Evolutionary conservation across 345 rosid species (phyloP).

Genomic region (Eucalyptus grandis): DNA sequence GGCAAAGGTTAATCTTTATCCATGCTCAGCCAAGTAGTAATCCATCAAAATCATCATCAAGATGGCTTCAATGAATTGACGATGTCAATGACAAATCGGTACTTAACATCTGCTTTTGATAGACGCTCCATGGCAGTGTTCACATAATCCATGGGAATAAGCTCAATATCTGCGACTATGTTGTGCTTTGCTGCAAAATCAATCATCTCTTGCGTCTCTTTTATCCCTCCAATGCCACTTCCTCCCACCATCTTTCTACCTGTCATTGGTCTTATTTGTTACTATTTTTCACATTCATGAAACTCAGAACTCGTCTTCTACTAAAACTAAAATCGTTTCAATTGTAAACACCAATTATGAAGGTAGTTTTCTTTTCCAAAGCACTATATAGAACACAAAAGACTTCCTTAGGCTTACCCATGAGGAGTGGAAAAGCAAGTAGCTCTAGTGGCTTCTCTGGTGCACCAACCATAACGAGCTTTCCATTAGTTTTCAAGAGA

Average conservation of each 20-base stretch:
- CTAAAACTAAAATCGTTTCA: background rate
- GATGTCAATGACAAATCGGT: conserved; percentile 6
- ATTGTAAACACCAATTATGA: background rate
- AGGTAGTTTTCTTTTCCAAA: background rate
- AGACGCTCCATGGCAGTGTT: conserved; percentile 8
- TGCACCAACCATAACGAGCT: too few species aligned
- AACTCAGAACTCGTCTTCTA: background rate
- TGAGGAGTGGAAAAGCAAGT: conserved; percentile 5
- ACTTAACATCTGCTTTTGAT: background rate
- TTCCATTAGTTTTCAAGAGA: too few species aligned
- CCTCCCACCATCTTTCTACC: conserved; percentile 9
- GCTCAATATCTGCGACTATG: background rate
- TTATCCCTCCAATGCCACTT: conserved; percentile 1
- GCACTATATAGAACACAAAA: background rate
- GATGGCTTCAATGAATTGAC: background rate
- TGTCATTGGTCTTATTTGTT: background rate
- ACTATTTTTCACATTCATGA: background rate
- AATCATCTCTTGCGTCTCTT: conserved; percentile 22
- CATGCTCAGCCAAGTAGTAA: too few species aligned
- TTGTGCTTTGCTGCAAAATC: conserved; percentile 3
- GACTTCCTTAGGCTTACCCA: conserved; percentile 3
- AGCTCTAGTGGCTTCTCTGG: conserved; percentile 26
- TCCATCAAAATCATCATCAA: background rate
- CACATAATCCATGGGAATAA: conserved; percentile 5
- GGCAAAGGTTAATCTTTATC: too few species aligned